phyloP scores from a whole-genome alignment of 129 eudicot species.

The Centaurea solstitialis region DNA sequence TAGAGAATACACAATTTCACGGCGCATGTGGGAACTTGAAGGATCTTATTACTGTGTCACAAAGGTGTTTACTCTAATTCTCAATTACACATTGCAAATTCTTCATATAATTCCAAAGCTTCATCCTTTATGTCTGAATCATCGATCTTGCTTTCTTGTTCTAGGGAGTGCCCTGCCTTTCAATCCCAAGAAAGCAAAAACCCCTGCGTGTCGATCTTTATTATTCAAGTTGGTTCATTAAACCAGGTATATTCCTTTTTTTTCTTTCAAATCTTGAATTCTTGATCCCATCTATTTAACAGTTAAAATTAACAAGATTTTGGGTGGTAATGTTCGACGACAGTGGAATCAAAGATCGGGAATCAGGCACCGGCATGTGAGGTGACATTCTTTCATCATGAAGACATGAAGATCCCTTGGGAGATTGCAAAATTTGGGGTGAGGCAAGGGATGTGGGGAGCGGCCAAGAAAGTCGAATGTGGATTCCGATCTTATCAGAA shows the following conservation, averaged over 20 bases:
- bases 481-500: conserved; percentile 71
- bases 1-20: conserved; percentile 77
- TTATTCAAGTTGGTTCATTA: conserved; percentile 86
- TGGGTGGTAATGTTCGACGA: background rate
- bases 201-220: conserved; percentile 77
- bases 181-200: conserved; percentile 62
- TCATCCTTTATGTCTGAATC: background rate
- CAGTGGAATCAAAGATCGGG: conserved; percentile 68
- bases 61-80: too few species aligned
- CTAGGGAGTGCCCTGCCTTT: conserved; percentile 66
- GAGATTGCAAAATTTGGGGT: conserved; percentile 82
- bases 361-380: conserved; percentile 56
- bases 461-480: conserved; percentile 63
- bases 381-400: conserved; percentile 72
- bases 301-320: background rate
- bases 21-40: conserved; percentile 85
- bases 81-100: too few species aligned
- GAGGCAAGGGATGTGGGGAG: conserved; percentile 77
- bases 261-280: background rate
- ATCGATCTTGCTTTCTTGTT: background rate
- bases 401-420: conserved; percentile 90
- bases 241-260: conserved; percentile 55
- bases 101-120: background rate
- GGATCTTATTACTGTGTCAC: conserved; percentile 79
- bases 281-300: background rate